Evolutionary conservation across 257 asterid genomes (phyloP).

Genomic region (Solanum okadae): DNA sequence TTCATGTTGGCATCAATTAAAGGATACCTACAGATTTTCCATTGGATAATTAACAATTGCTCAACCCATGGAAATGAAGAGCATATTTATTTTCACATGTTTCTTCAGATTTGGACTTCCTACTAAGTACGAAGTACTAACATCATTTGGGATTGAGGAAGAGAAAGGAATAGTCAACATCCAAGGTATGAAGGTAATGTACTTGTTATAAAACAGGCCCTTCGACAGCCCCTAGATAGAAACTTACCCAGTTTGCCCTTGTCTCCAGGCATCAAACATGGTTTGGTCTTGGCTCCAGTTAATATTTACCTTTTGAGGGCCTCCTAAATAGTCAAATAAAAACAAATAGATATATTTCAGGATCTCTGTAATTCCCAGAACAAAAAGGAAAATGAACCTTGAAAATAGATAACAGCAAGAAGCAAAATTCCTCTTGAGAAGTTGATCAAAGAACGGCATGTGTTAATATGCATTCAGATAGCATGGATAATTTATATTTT

Average conservation of each 20-base stretch:
- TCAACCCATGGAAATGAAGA: not conserved
- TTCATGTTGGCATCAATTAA: conserved; percentile 89
- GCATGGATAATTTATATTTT: not conserved
- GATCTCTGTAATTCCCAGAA: not conserved
- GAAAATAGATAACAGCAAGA: not conserved
- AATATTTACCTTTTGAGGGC: conserved; percentile 50
- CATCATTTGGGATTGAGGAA: not conserved
- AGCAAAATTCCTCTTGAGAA: not conserved
- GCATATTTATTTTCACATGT: not conserved
- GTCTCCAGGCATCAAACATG: conserved; percentile 75
- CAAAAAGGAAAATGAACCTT: not conserved
- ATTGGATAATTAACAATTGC: not conserved
- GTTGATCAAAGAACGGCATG: not conserved
- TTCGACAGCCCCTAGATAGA: not conserved
- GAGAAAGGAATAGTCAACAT: not conserved
- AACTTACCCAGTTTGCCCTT: conserved; percentile 74
- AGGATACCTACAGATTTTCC: conserved; percentile 55
- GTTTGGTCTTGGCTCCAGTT: conserved; percentile 71
- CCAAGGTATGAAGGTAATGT: not conserved
- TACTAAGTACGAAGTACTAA: not conserved
- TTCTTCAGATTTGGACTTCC: not conserved
- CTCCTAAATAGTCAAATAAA: conserved; percentile 37
- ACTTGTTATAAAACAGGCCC: not conserved
- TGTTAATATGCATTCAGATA: not conserved
- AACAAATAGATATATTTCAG: not conserved